A percentile compares a stretch with the other conserved stretches of the same genome.
These are phyloP conservation scores for Colletotrichum sp. DNA, from an alignment of 2,329 filamentous ascomycete genomes.

Conservation along the genomic window DNA sequence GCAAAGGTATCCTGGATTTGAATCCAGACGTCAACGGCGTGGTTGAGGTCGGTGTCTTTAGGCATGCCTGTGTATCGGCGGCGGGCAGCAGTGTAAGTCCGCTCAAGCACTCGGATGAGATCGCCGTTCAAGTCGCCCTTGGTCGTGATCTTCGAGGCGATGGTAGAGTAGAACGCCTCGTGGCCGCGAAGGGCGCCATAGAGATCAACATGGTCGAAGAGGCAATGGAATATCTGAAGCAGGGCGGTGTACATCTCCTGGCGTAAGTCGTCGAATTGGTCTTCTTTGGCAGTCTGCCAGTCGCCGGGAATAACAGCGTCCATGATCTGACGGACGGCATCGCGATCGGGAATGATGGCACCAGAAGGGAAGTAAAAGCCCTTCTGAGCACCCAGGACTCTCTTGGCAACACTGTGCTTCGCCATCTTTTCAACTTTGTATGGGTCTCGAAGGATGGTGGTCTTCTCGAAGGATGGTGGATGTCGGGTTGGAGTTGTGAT, in stretches of 20 bases:
- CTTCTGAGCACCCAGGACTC: neutral
- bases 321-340: fast-evolving
- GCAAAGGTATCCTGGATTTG: fast-evolving
- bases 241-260: neutral
- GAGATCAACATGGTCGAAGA: neutral
- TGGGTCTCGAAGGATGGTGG: neutral
- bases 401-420: fast-evolving
- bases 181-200: neutral
- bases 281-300: neutral
- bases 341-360: neutral
- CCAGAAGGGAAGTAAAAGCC: neutral
- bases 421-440: neutral
- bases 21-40: neutral
- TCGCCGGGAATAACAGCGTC: fast-evolving
- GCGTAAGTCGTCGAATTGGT: neutral
- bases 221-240: neutral
- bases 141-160: neutral
- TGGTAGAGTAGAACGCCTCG: neutral
- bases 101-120: neutral
- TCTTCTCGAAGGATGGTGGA: neutral
- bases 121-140: neutral
- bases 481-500: neutral
- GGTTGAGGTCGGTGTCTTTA: fast-evolving
- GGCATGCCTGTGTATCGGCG: fast-evolving
- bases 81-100: neutral